Conservation (phyloP, 139 green algal genomes). For the Chlorella sp. region DNA sequence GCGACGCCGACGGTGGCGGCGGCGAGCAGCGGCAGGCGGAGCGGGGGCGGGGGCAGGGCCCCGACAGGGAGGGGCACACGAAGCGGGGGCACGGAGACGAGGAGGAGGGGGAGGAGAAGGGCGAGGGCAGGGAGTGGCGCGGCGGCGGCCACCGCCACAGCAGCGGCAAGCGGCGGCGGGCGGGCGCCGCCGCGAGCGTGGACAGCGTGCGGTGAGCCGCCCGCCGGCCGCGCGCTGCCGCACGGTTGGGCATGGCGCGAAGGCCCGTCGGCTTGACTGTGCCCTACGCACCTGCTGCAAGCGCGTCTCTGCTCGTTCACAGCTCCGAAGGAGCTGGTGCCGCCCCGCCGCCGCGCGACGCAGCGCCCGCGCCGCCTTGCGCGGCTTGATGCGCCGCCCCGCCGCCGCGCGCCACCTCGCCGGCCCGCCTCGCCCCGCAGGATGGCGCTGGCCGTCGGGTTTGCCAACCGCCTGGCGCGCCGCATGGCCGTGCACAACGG, state of each 20-base stretch:
- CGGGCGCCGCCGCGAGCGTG: not conserved
- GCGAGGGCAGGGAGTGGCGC: no score
- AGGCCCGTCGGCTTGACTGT: not conserved
- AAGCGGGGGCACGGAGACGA: not conserved
- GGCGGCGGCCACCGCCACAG: not conserved
- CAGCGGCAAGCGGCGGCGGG: not conserved
- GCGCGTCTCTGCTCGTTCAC: no score
- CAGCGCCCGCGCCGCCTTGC: no score
- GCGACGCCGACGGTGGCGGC: not conserved
- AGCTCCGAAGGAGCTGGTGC: no score
- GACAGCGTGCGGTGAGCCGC: not conserved
- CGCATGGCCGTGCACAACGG: conserved; percentile 88
- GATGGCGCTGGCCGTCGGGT: no score
- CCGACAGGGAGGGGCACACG: not conserved
- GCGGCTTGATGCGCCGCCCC: no score
- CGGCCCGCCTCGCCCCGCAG: conserved; percentile 24
- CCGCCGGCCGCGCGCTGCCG: conserved; percentile 8
- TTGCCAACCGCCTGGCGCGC: conserved; percentile 82
- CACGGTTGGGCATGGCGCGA: not conserved
- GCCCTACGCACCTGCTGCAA: no score
- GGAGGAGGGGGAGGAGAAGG: not conserved
- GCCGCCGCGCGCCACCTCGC: not conserved
- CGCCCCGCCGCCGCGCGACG: no score
- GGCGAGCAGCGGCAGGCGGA: not conserved
- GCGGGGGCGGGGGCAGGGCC: not conserved